Base-by-base conservation (phyloP, 805 yeast species). In the Jamesozyma piceae region DNA sequence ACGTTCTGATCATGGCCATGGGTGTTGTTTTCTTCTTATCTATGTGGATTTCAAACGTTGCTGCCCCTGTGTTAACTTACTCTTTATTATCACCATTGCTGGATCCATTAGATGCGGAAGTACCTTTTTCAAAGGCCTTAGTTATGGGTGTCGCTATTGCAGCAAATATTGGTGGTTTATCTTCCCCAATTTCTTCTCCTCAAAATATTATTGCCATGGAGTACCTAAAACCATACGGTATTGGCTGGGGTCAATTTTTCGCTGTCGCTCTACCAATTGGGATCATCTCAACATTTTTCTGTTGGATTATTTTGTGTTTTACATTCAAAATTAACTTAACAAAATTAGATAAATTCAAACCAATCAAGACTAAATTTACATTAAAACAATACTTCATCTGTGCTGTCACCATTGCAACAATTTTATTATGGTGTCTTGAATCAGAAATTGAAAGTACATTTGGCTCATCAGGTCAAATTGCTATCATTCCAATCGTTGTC, bases 21-120 rank as follows among this genome's bases (percentile, higher is more conserved):
- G 64, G 73, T 33, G 92, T 90, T 18, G 80, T 96, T 0, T 71
- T 89, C 45, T 80, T 89, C 60, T 70, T 87, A 42, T 78, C 95
- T 5, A 88, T 90, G 85, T 89, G 95, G 94, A 89, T 90, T 46
- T 83, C 95, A 21, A 90, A 90, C 64, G 97, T 90, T 36, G 97
- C 97, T 0, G 86, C 97, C 1, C 97, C 97, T 0, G 96, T 90
- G 4, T 70, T 90, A 44, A 84, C 95, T 60, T 86, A 75, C 55
- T 86, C 95, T 2, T 77, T 90, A 46, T 77, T 88, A 44, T 89
- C 84, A 60, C 96, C 97, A 2, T 70, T 90, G 20, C 67, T 90
- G 49, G 75, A 94, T 51, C 80, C 90, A 1, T 65, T 88, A 35
- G 85, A 89, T 13, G 75, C 79, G 18, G 78, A 77, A 26, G 77